Base-by-base conservation (phyloP, 176 grass and related monocot species). In the Dendrocalamus sinicus region DNA sequence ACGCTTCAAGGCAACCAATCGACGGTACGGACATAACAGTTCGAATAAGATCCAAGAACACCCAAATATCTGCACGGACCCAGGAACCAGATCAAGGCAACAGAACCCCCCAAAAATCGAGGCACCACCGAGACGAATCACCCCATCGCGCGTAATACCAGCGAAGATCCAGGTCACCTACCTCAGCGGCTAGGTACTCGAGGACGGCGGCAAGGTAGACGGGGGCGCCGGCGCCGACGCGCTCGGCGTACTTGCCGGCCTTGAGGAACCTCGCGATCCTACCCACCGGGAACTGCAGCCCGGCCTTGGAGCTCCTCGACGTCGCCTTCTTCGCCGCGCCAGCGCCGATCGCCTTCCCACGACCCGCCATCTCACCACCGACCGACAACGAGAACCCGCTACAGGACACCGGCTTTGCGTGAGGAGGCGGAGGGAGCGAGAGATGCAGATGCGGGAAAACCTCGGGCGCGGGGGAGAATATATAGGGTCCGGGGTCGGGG, bases 181-280 rank as follows among this genome's bases (percentile, higher is more conserved):
- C 93, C 88, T 95, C 93, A 0, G 93, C 93, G 12, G 93, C 93
- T 45, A 95, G 93, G 81, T 95, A 95, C 93, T 95, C 93, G 67
- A 95, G 91, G 46, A 95, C 93, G 26, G 93, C 93, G 28, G 91
- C 88, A 80, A 95, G 91, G 66, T 92, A 95, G 4, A 95, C 93
- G 46, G 93, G 93, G 0, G 93, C 93, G 2, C 93, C 93, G 3
- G 80, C 84, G 54, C 93, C 93, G 46, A 95, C 88, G 43, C 93
- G 83, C 76, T 92, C 93, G 24, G 97, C 97, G 72, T 99, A 99
- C 86, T 99, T 99, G 43, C 94, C 97, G 61, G 94, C 90, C 94
- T 99, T 99, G 54, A 99, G 79, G 89, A 96, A 99, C 64, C 97
- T 55, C 0, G 97, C 94, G 41, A 99, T 99, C 85, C 97, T 87